Conservation (phyloP, 2,329 filamentous ascomycete genomes). For the Colletotrichum scovillei region DNA sequence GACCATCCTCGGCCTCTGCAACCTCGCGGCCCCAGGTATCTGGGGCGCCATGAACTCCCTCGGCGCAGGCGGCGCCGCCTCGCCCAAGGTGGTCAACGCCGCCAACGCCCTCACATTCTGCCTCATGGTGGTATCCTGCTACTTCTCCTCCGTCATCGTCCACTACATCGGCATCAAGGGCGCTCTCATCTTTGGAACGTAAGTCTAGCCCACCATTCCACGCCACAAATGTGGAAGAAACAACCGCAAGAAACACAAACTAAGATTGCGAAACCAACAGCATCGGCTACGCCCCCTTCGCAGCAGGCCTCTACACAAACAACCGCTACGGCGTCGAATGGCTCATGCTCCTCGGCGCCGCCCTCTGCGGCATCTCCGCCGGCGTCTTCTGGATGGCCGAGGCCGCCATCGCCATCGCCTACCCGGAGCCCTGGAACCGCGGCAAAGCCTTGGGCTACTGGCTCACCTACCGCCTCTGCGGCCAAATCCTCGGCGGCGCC, state of each 20-base stretch:
- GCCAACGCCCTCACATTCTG: constrained; percentile 79
- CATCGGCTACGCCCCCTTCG: constrained; percentile 77
- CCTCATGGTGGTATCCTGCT: constrained; percentile 78
- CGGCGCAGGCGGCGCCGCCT: constrained; percentile 74
- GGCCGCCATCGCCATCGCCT: constrained; percentile 77
- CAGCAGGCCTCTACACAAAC: constrained; percentile 78
- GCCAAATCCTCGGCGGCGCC: constrained; percentile 78
- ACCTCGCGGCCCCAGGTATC: constrained; percentile 77
- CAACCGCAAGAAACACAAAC: neutral
- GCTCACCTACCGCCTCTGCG: constrained; percentile 68
- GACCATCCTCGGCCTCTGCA: constrained; percentile 76
- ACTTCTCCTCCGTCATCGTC: constrained; percentile 72
- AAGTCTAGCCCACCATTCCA: constrained; percentile 39
- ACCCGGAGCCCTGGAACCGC: constrained; percentile 76
- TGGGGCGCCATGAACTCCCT: constrained; percentile 81
- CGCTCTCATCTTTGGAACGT: constrained; percentile 77
- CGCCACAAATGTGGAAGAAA: neutral
- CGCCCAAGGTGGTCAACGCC: constrained; percentile 75
- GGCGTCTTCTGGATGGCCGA: constrained; percentile 83
- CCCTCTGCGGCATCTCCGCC: constrained; percentile 75
- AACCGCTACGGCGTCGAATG: constrained; percentile 77
- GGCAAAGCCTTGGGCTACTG: constrained; percentile 76
- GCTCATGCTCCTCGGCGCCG: constrained; percentile 76
- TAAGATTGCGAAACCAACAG: constrained; percentile 39
- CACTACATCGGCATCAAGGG: constrained; percentile 77